Conservation (phyloP, 2,329 filamentous ascomycete genomes). For the Ambrosiella cleistominuta region DNA sequence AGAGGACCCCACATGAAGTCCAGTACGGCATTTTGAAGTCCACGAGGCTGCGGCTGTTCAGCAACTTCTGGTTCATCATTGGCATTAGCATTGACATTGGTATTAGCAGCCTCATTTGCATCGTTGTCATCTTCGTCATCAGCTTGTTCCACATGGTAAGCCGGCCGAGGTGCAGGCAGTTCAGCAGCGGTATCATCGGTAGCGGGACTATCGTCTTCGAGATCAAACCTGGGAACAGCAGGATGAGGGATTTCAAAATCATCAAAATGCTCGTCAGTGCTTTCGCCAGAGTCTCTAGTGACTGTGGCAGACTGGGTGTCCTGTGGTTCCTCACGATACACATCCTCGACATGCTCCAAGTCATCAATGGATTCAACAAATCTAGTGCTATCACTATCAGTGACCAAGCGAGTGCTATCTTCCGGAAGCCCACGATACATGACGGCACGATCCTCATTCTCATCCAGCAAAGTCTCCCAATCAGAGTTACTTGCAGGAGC, state of each 20-base stretch:
- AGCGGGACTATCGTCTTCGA: constrained; percentile 22
- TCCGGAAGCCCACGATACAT: neutral
- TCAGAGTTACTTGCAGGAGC: constrained; percentile 1
- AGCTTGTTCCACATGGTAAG: too few relatives aligned
- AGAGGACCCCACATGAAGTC: neutral
- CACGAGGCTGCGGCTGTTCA: constrained; percentile 13
- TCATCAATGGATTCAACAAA: constrained; percentile 2
- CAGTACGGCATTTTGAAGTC: constrained; percentile 13
- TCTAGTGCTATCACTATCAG: neutral
- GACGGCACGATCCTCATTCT: neutral
- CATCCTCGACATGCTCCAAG: constrained; percentile 12
- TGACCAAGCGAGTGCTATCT: neutral
- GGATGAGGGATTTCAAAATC: neutral
- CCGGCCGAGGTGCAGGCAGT: too few relatives aligned
- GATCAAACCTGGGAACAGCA: constrained; percentile 26
- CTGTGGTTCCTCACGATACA: constrained; percentile 8
- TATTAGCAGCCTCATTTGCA: constrained; percentile 15
- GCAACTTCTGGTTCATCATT: constrained; percentile 24
- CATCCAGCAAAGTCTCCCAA: constrained; percentile 10
- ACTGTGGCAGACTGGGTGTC: constrained; percentile 8
- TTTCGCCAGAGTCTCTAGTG: constrained; percentile 1
- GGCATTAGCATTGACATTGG: constrained; percentile 27
- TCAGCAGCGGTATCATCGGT: constrained; percentile 34
- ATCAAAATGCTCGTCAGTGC: constrained; percentile 7
- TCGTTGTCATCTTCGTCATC: too few relatives aligned